These are phyloP conservation scores for Clavaria fumosa DNA, from an alignment of 768 basidiomycete species.

Conservation along the genomic window DNA sequence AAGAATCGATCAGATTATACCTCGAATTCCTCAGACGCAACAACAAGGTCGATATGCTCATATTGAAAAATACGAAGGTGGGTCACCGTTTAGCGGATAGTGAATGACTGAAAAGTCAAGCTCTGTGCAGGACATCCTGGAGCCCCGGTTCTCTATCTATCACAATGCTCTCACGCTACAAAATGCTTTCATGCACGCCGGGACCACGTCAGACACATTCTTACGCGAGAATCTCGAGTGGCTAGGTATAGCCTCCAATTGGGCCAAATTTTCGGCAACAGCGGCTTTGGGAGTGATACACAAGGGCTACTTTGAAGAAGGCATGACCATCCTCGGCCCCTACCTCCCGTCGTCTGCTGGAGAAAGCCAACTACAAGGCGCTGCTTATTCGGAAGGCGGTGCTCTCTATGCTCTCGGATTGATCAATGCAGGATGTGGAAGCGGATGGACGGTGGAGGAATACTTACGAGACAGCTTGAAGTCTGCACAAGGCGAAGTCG, in stretches of 20 bases:
- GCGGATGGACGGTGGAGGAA: slow-evolving; percentile 55
- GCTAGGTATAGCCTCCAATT: slow-evolving; percentile 89
- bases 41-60: slow-evolving; percentile 82
- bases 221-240: slow-evolving; percentile 93
- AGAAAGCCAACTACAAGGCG: slow-evolving; percentile 62
- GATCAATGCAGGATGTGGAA: slow-evolving; percentile 85
- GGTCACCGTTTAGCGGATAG: neutral
- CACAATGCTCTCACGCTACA: slow-evolving; percentile 93
- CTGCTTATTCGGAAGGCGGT: slow-evolving; percentile 88
- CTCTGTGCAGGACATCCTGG: slow-evolving; percentile 58
- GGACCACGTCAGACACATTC: slow-evolving; percentile 90
- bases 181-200: slow-evolving; percentile 97
- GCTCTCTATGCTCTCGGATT: slow-evolving; percentile 90
- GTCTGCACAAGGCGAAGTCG: slow-evolving; percentile 63
- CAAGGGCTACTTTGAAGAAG: slow-evolving; percentile 90
- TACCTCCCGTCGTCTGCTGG: slow-evolving; percentile 74
- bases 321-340: slow-evolving; percentile 81
- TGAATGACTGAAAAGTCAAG: neutral
- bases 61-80: slow-evolving; percentile 88
- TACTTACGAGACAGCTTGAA: slow-evolving; percentile 74
- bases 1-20: slow-evolving; percentile 84
- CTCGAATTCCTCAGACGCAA: slow-evolving; percentile 92
- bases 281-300: slow-evolving; percentile 96
- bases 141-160: slow-evolving; percentile 90
- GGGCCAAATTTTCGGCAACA: slow-evolving; percentile 97